Evolutionary conservation across 495 filamentous ascomycete species (phyloP).

Genomic region (Baudoinia panamericana): DNA sequence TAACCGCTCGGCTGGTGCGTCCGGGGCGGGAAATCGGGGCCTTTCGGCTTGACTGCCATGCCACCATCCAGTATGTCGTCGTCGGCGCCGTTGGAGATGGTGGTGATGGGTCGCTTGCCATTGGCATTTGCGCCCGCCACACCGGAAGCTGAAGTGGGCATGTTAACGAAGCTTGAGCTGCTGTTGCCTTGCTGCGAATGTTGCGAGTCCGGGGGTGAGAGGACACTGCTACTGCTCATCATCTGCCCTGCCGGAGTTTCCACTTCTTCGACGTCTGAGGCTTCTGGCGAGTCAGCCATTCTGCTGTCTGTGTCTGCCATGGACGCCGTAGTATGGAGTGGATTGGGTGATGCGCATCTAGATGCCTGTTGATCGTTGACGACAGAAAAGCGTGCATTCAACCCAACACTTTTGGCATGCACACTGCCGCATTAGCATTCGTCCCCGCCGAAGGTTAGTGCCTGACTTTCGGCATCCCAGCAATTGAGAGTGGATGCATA

Average conservation of each 20-base stretch:
- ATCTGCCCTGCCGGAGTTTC: conserved; percentile 11
- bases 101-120: conserved; percentile 23
- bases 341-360: background rate
- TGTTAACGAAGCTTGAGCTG: conserved; percentile 8
- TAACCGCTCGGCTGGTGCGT: conserved; percentile 27
- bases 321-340: too few relatives aligned
- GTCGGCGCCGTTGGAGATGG: conserved; percentile 17
- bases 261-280: conserved; percentile 26
- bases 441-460: too few relatives aligned
- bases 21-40: conserved; percentile 13
- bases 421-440: too few relatives aligned
- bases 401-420: too few relatives aligned
- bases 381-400: too few relatives aligned
- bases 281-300: conserved; percentile 41
- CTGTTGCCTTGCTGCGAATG: conserved; percentile 18
- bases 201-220: conserved; percentile 45
- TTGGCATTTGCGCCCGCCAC: conserved; percentile 24
- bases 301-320: conserved; percentile 14
- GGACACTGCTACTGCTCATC: conserved; percentile 15
- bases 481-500: too few relatives aligned
- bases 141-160: conserved; percentile 19
- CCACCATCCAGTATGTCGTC: background rate
- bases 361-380: too few relatives aligned
- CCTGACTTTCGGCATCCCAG: too few relatives aligned
- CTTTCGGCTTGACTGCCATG: conserved; percentile 4